A percentile compares a stretch with the other conserved stretches of the same genome.
phyloP scores from a whole-genome alignment of 208 protist genomes.

The Trichomonas tenax region DNA sequence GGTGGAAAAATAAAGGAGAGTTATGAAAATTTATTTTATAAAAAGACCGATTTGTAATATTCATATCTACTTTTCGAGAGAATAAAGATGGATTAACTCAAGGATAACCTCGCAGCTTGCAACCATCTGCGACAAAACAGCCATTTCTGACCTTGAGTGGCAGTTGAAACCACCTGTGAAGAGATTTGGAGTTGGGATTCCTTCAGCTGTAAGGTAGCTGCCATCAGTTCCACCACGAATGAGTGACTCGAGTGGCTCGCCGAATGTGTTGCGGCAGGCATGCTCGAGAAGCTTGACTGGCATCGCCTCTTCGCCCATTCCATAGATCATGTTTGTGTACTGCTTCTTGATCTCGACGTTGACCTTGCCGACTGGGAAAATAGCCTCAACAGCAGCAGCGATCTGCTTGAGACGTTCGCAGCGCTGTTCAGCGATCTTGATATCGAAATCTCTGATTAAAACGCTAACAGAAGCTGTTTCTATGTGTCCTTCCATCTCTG shows the following conservation, averaged over 20 bases:
- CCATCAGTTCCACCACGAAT: constrained; percentile 13
- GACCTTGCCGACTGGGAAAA: background rate
- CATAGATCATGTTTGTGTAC: background rate
- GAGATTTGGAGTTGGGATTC: background rate
- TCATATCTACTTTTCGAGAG: background rate
- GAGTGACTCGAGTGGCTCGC: background rate
- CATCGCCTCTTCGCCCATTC: background rate
- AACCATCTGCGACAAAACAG: background rate
- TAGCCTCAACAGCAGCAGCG: background rate
- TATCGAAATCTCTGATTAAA: background rate
- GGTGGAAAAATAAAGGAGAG: too few species aligned
- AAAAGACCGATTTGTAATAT: too few species aligned
- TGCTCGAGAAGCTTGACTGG: background rate
- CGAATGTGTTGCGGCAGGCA: background rate
- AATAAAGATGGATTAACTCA: background rate
- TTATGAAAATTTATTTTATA: too few species aligned
- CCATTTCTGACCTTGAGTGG: background rate
- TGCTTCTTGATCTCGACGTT: background rate
- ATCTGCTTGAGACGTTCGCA: background rate
- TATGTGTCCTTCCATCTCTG: background rate
- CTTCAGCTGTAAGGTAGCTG: background rate
- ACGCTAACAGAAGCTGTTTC: background rate
- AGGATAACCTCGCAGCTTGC: background rate
- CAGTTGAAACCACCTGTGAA: background rate
- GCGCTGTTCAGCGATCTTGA: background rate